Conservation (phyloP, 768 basidiomycete species). For the Suillus subluteus region DNA sequence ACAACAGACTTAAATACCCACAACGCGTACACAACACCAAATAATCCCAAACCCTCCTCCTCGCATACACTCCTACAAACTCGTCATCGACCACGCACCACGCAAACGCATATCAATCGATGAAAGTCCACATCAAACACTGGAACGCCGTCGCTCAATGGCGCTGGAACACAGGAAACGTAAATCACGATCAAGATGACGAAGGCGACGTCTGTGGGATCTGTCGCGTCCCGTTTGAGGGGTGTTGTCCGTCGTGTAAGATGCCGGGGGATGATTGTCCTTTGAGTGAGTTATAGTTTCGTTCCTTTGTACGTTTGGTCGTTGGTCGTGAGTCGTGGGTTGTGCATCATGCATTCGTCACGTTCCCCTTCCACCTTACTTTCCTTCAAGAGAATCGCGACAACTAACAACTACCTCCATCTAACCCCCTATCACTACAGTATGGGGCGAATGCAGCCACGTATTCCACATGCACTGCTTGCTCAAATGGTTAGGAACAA, state of each 20-base stretch:
- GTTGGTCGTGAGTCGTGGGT: constrained; percentile 14
- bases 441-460: constrained; percentile 98
- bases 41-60: background rate
- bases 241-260: constrained; percentile 95
- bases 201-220: constrained; percentile 82
- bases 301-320: background rate
- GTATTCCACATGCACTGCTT: constrained; percentile 99
- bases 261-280: constrained; percentile 97
- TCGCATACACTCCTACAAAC: background rate
- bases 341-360: background rate
- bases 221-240: constrained; percentile 90
- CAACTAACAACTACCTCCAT: background rate
- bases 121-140: constrained; percentile 84
- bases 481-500: constrained; percentile 92
- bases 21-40: constrained; percentile 6
- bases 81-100: background rate
- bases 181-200: constrained; percentile 36
- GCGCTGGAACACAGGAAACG: constrained; percentile 71
- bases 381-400: background rate
- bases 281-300: constrained; percentile 58
- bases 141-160: constrained; percentile 91
- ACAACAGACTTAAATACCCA: background rate
- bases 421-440: constrained; percentile 41
- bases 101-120: constrained; percentile 29
- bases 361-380: background rate